phyloP scores from a whole-genome alignment of 129 eudicot genomes.

The Artemisia tridentata region DNA sequence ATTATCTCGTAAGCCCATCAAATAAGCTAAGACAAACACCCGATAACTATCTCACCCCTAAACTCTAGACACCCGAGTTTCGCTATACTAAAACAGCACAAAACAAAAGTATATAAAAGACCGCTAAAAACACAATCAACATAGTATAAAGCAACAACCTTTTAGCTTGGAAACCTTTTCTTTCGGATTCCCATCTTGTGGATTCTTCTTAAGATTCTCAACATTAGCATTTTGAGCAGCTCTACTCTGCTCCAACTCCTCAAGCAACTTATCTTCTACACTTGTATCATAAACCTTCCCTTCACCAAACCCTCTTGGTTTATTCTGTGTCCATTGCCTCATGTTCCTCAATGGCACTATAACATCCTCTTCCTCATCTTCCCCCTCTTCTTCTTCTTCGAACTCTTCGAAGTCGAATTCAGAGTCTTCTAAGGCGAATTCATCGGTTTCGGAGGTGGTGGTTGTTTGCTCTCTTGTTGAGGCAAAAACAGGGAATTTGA shows the following conservation, averaged over 20 bases:
- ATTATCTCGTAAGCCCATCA: too few species aligned
- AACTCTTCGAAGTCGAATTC: conserved; percentile 28
- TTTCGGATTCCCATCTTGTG: conserved; percentile 29
- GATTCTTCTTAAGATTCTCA: conserved; percentile 61
- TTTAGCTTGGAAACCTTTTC: conserved; percentile 38
- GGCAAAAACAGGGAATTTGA: conserved; percentile 36
- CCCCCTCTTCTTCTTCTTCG: conserved; percentile 34
- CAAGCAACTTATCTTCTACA: conserved; percentile 73
- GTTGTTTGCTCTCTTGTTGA: conserved; percentile 31
- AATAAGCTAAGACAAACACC: too few species aligned
- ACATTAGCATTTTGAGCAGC: conserved; percentile 76
- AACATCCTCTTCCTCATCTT: conserved; percentile 54
- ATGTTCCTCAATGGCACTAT: conserved; percentile 53
- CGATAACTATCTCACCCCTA: too few species aligned
- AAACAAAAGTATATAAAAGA: too few species aligned
- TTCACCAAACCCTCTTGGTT: conserved; percentile 88
- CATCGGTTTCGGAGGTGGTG: conserved; percentile 24
- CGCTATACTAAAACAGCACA: too few species aligned
- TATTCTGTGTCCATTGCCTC: conserved; percentile 59
- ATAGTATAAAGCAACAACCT: conserved; percentile 33
- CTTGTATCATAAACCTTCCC: conserved; percentile 87
- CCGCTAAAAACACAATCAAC: background rate
- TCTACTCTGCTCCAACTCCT: conserved; percentile 75
- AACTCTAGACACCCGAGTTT: background rate
- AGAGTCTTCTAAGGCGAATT: conserved; percentile 37